A percentile compares a stretch with the other conserved stretches of the same genome.
These are phyloP conservation scores for Elsinoe australis DNA, from an alignment of 2,329 filamentous ascomycete genomes.

Conservation along the genomic window DNA sequence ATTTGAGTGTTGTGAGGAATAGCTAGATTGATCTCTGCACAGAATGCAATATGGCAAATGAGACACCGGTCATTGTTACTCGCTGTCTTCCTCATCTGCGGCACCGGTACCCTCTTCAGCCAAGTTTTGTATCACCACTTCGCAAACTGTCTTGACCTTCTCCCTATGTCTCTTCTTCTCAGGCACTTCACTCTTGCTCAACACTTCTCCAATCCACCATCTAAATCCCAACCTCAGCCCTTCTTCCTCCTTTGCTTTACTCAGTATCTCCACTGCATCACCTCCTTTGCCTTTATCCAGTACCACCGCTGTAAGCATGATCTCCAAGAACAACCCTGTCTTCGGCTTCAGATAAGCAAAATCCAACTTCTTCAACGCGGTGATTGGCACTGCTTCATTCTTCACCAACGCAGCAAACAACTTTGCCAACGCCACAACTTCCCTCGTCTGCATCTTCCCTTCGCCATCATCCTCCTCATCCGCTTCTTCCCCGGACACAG, in stretches of 20 bases:
- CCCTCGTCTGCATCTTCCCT: conserved; percentile 46
- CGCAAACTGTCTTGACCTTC: conserved; percentile 5
- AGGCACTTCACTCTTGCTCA: conserved; percentile 4
- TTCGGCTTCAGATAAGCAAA: conserved; percentile 69
- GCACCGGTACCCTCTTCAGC: background rate
- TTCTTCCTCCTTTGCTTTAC: background rate
- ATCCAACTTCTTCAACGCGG: conserved; percentile 60
- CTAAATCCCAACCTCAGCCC: conserved; percentile 1
- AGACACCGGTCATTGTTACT: no score
- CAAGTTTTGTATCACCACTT: background rate
- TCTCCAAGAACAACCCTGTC: conserved; percentile 70
- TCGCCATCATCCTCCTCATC: conserved; percentile 51
- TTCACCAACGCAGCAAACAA: conserved; percentile 57
- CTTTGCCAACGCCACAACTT: conserved; percentile 60
- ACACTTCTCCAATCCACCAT: background rate
- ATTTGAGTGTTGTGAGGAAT: conserved; percentile 1
- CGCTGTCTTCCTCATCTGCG: background rate
- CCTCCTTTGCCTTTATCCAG: conserved; percentile 39
- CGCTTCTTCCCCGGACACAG: conserved; percentile 56
- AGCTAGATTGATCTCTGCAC: background rate
- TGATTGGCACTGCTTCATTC: conserved; percentile 52
- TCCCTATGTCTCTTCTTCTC: conserved; percentile 10
- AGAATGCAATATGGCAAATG: background rate
- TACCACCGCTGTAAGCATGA: conserved; percentile 69
- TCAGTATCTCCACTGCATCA: background rate